phyloP scores from a whole-genome alignment of 805 yeast species.

The Torulaspora indica region DNA sequence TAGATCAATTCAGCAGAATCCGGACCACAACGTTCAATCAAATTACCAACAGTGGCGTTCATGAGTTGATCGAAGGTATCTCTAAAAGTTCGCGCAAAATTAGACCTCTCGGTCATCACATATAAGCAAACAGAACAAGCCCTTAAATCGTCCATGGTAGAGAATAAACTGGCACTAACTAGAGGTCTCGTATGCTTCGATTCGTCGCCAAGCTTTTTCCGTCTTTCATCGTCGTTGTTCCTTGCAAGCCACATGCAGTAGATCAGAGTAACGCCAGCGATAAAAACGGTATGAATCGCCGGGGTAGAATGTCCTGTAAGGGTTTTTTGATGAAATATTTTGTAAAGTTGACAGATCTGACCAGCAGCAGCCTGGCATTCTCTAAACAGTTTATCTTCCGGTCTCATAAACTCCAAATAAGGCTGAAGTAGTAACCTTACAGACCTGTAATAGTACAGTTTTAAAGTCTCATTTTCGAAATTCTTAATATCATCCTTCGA shows the following conservation, averaged over 20 bases:
- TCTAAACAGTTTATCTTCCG: constrained; percentile 53
- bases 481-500: constrained; percentile 38
- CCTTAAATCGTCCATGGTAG: constrained; percentile 57
- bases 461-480: constrained; percentile 55
- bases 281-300: constrained; percentile 62
- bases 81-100: constrained; percentile 56
- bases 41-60: constrained; percentile 59
- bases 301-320: constrained; percentile 60
- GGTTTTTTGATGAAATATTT: constrained; percentile 58
- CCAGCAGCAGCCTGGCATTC: constrained; percentile 74
- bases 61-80: constrained; percentile 65
- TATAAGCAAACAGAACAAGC: constrained; percentile 61
- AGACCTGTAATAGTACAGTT: constrained; percentile 55
- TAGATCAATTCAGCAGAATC: constrained; percentile 55
- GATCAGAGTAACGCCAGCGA: constrained; percentile 63
- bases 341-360: constrained; percentile 59
- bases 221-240: constrained; percentile 53
- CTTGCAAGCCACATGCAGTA: constrained; percentile 65
- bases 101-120: constrained; percentile 63
- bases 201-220: constrained; percentile 51
- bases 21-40: constrained; percentile 60
- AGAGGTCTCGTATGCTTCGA: constrained; percentile 58
- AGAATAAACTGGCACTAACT: constrained; percentile 49
- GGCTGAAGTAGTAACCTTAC: constrained; percentile 61
- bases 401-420: constrained; percentile 55